These are phyloP conservation scores for Cercospora nicotianae DNA, from an alignment of 2,329 filamentous ascomycete genomes.

Conservation along the genomic window DNA sequence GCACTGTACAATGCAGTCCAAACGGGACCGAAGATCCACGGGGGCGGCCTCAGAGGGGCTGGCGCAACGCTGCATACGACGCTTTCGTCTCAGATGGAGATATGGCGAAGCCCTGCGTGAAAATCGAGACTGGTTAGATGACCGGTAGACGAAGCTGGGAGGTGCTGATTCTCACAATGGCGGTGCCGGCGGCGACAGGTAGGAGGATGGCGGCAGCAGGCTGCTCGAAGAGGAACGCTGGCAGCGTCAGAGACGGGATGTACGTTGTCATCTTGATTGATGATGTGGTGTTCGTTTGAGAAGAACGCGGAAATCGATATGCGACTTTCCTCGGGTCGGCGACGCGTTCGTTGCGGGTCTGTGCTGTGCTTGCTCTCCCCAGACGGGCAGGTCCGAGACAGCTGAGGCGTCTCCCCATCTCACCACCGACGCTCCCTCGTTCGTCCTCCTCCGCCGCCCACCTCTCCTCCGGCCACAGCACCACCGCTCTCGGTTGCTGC, in stretches of 20 bases:
- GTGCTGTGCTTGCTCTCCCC: conserved; percentile 1
- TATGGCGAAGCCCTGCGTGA: conserved; percentile 59
- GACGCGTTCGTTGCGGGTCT: not conserved
- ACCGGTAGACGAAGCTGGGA: not conserved
- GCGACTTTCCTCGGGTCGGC: conserved; percentile 31
- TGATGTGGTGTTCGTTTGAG: not conserved
- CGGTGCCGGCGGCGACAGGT: conserved; percentile 70
- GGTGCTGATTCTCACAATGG: conserved; percentile 45
- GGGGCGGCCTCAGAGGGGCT: conserved; percentile 61
- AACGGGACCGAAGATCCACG: conserved; percentile 59
- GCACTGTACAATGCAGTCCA: conserved; percentile 62
- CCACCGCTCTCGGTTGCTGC: conserved; percentile 4
- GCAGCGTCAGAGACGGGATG: conserved; percentile 75
- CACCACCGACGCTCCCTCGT: not conserved
- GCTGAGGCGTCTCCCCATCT: not conserved
- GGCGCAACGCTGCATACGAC: conserved; percentile 65
- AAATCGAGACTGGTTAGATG: not conserved
- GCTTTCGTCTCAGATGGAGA: conserved; percentile 60
- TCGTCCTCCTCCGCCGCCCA: not conserved
- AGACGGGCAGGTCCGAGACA: not conserved
- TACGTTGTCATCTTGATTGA: conserved; percentile 71
- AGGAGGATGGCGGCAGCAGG: conserved; percentile 73
- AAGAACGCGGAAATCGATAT: not conserved
- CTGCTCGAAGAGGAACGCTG: conserved; percentile 67
- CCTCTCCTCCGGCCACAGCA: conserved; percentile 8